Conservation (phyloP, 768 basidiomycete species). For the Xanthoconium stramineum region DNA sequence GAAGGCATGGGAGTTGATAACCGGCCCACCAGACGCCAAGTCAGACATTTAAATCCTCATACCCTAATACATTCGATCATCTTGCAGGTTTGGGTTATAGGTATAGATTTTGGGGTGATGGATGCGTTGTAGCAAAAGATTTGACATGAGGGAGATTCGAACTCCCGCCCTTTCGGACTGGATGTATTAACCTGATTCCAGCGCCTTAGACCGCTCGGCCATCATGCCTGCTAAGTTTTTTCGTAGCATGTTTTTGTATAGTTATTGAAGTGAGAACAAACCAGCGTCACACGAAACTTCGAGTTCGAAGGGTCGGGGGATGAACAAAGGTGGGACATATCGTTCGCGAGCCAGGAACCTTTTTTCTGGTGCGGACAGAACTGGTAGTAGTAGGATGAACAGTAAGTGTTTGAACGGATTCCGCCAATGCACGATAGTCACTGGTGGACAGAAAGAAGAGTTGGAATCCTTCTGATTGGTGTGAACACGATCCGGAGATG, state of each 20-base stretch:
- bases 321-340: no score
- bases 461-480: no score
- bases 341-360: no score
- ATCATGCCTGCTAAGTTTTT: constrained; percentile 30
- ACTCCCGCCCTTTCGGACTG: constrained; percentile 36
- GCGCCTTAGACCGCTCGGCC: constrained; percentile 63
- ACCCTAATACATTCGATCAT: constrained; percentile 16
- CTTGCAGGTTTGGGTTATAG: constrained; percentile 5
- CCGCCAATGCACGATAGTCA: no score
- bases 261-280: no score
- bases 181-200: constrained; percentile 42
- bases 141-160: constrained; percentile 35
- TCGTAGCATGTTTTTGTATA: not conserved
- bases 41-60: constrained; percentile 22
- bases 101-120: not conserved
- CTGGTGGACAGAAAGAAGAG: no score
- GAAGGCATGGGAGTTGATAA: constrained; percentile 39
- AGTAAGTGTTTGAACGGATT: no score
- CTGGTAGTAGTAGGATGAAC: no score
- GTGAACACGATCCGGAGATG: no score
- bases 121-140: not conserved
- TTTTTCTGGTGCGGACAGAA: no score
- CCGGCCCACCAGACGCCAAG: constrained; percentile 28
- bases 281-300: no score
- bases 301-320: no score